A percentile compares a stretch with the other conserved stretches of the same genome.
phyloP scores from a whole-genome alignment of 2,329 filamentous ascomycete species.

The Apiospora phragmitis region DNA sequence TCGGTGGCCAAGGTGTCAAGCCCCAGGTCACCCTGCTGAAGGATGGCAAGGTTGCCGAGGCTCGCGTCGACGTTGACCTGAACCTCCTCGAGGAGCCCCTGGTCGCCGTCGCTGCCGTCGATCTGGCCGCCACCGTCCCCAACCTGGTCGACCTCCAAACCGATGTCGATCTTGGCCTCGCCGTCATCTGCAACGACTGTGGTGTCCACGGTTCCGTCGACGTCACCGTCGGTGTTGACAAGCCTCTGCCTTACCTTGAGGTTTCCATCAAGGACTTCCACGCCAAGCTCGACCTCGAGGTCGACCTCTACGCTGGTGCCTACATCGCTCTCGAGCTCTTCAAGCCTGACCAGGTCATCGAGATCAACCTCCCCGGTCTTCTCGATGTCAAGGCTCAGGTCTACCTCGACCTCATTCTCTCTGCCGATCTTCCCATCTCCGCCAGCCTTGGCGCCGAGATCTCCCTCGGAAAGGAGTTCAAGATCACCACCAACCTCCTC shows the following conservation, averaged over 20 bases:
- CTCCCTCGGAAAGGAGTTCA: slow-evolving; percentile 46
- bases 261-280: slow-evolving; percentile 52
- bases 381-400: slow-evolving; percentile 46
- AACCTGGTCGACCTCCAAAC: background rate
- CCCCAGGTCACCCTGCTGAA: background rate
- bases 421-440: slow-evolving; percentile 48
- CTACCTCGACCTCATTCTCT: slow-evolving; percentile 52
- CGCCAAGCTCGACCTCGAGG: slow-evolving; percentile 50
- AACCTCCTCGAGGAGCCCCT: slow-evolving; percentile 34
- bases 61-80: slow-evolving; percentile 25
- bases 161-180: slow-evolving; percentile 24
- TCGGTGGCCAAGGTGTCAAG: background rate
- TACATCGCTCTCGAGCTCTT: slow-evolving; percentile 54
- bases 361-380: slow-evolving; percentile 43
- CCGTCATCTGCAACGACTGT: slow-evolving; percentile 46
- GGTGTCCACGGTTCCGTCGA: slow-evolving; percentile 51
- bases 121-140: background rate
- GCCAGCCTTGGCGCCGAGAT: slow-evolving; percentile 54
- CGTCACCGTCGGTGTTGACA: slow-evolving; percentile 43
- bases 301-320: slow-evolving; percentile 44
- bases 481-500: slow-evolving; percentile 41
- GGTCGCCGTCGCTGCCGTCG: slow-evolving; percentile 27
- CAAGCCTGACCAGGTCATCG: slow-evolving; percentile 43
- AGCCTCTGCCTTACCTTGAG: slow-evolving; percentile 42
- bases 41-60: slow-evolving; percentile 22